Conservation (phyloP, 2,329 filamentous ascomycete species). For the Lasiodiplodia citricola region DNA sequence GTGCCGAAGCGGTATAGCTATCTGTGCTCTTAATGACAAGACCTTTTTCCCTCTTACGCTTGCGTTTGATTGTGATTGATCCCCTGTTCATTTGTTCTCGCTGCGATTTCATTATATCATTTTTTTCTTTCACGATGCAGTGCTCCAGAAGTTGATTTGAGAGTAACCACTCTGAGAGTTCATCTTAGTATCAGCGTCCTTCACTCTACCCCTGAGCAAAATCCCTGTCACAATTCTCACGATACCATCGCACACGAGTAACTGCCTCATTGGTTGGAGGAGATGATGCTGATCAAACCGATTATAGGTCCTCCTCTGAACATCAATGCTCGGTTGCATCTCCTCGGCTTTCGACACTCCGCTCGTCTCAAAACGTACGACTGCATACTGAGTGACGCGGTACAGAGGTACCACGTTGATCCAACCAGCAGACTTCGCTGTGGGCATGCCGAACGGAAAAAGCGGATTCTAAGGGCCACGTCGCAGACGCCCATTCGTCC, state of each 20-base stretch:
- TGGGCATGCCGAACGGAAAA: background rate
- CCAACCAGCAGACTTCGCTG: background rate
- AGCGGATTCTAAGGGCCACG: background rate
- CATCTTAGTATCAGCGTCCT: too few relatives aligned
- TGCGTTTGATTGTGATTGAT: background rate
- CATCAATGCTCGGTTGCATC: background rate
- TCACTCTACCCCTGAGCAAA: too few relatives aligned
- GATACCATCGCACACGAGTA: background rate
- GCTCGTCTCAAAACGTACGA: background rate
- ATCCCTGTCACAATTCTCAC: too few relatives aligned
- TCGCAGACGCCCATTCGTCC: background rate
- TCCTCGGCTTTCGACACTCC: background rate
- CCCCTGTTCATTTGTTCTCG: background rate
- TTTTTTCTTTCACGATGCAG: background rate
- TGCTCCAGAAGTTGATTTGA: background rate
- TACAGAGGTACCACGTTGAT: slow-evolving; percentile 7
- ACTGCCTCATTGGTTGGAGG: background rate
- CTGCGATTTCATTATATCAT: background rate
- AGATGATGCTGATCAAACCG: background rate
- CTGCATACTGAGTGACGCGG: background rate
- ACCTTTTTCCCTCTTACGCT: background rate
- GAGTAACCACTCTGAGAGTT: too few relatives aligned
- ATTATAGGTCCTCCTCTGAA: background rate
- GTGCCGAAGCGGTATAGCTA: slow-evolving; percentile 1
- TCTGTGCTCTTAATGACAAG: slow-evolving; percentile 12